Evolutionary conservation across 129 eudicot species (phyloP).

Genomic region (Flaveria trinervia): DNA sequence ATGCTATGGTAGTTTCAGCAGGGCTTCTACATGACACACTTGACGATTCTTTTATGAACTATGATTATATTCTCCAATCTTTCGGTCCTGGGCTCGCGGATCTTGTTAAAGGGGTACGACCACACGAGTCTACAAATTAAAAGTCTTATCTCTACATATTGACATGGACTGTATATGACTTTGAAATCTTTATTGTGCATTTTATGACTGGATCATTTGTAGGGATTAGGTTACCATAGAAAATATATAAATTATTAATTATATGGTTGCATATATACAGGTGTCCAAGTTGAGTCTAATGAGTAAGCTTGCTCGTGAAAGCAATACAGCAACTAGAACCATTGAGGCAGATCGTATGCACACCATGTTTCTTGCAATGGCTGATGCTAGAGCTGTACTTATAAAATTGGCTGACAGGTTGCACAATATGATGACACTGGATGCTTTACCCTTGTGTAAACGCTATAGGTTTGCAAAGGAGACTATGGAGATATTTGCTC

Average conservation of each 20-base stretch:
- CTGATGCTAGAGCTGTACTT: slow-evolving; percentile 93
- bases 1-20: slow-evolving; percentile 91
- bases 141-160: neutral
- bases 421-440: slow-evolving; percentile 92
- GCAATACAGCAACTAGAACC: slow-evolving; percentile 77
- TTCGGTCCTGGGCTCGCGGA: slow-evolving; percentile 82
- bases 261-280: slow-evolving; percentile 35
- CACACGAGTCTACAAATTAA: neutral
- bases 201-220: neutral
- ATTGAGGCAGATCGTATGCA: slow-evolving; percentile 91
- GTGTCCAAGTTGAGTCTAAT: slow-evolving; percentile 88
- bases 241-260: neutral
- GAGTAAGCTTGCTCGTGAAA: slow-evolving; percentile 98
- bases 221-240: neutral
- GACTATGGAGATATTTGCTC: slow-evolving; percentile 88
- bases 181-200: slow-evolving; percentile 24
- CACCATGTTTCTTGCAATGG: slow-evolving; percentile 99
- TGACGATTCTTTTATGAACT: slow-evolving; percentile 74
- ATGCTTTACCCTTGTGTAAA: slow-evolving; percentile 68
- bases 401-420: slow-evolving; percentile 86
- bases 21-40: slow-evolving; percentile 93
- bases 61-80: slow-evolving; percentile 51
- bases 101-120: slow-evolving; percentile 74
- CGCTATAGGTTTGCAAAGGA: slow-evolving; percentile 87
- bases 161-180: neutral